Evolutionary conservation across 306 rosid genomes (phyloP).

Genomic region (Begonia masoniana): DNA sequence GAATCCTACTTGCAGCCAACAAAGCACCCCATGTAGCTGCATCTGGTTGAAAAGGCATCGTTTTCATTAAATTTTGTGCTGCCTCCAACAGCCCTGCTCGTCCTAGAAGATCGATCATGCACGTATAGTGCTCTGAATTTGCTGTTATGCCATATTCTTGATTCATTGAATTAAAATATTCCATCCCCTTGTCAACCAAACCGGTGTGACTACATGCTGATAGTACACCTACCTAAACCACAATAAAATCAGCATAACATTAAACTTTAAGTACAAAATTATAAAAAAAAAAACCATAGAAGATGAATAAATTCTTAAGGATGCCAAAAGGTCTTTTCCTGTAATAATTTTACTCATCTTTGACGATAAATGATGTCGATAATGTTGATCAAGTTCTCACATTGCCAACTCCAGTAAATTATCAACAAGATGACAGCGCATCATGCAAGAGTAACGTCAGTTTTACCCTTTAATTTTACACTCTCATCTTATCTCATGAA

Average conservation of each 20-base stretch:
- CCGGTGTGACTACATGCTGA: constrained; percentile 83
- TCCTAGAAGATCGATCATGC: constrained; percentile 85
- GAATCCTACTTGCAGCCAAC: constrained; percentile 73
- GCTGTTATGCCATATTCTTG: constrained; percentile 40
- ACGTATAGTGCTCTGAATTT: constrained; percentile 59
- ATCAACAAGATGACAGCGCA: no score
- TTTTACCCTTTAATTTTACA: no score
- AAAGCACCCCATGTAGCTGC: constrained; percentile 88
- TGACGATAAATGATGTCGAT: no score
- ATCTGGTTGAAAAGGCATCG: constrained; percentile 64
- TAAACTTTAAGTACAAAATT: neutral
- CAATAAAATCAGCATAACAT: constrained; percentile 7
- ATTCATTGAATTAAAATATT: constrained; percentile 54
- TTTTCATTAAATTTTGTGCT: constrained; percentile 55
- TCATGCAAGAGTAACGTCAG: no score
- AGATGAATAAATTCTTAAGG: constrained; percentile 1
- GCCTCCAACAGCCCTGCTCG: constrained; percentile 67
- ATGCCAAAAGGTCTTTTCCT: no score
- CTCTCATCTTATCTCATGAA: no score
- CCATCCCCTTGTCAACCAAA: constrained; percentile 46
- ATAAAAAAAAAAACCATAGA: constrained; percentile 1
- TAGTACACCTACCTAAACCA: constrained; percentile 60
- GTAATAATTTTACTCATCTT: no score
- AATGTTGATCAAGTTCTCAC: no score
- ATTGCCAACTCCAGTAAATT: no score